phyloP scores from a whole-genome alignment of 140 eudicot species.

The Stevia rebaudiana region DNA sequence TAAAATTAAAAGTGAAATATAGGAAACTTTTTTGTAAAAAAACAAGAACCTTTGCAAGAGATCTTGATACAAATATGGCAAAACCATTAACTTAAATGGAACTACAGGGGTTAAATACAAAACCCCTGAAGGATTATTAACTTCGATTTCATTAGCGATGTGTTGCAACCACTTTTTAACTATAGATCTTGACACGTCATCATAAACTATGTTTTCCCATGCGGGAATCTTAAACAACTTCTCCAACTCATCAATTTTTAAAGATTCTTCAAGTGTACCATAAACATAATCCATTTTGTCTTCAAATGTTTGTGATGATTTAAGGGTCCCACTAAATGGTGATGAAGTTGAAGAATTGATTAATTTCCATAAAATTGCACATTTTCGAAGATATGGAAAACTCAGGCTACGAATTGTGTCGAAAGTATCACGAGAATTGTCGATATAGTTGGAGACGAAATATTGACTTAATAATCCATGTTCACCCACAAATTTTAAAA shows the following conservation, averaged over 20 bases:
- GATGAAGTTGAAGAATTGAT: constrained; percentile 43
- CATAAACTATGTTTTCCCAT: constrained; percentile 40
- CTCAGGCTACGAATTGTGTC: constrained; percentile 55
- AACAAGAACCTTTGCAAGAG: constrained; percentile 71
- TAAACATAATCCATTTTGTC: constrained; percentile 31
- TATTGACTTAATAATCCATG: constrained; percentile 32
- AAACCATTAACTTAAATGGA: constrained; percentile 69
- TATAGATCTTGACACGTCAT: constrained; percentile 40
- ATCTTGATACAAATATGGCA: constrained; percentile 86
- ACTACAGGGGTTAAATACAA: constrained; percentile 55
- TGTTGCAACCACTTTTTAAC: constrained; percentile 64
- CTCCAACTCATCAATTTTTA: constrained; percentile 57
- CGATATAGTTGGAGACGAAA: constrained; percentile 45
- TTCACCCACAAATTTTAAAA: constrained; percentile 39
- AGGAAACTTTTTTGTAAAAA: background rate
- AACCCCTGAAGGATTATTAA: constrained; percentile 22
- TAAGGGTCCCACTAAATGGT: constrained; percentile 54
- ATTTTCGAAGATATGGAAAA: constrained; percentile 77
- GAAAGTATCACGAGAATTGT: constrained; percentile 41
- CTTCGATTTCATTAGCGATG: constrained; percentile 45
- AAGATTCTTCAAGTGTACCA: constrained; percentile 42
- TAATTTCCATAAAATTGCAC: constrained; percentile 80
- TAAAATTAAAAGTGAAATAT: background rate
- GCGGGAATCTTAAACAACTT: constrained; percentile 65
- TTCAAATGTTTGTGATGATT: constrained; percentile 27